Conservation (phyloP, 352 stramenopile genomes). For the Globisporangium nodosum region DNA sequence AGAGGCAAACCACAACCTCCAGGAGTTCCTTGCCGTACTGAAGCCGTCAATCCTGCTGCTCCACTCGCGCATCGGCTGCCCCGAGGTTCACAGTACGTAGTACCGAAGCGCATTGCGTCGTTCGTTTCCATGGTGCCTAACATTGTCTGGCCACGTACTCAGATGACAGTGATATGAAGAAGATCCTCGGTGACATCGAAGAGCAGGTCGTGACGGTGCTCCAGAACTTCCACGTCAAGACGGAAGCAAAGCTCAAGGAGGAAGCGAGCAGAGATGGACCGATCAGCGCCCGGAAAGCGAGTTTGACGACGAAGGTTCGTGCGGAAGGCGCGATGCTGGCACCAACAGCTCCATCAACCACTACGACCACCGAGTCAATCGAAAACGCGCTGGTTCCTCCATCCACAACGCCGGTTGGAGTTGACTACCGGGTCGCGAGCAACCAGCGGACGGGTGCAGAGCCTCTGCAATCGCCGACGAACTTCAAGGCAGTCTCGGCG, state of each 20-base stretch:
- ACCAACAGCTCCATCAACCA: not conserved
- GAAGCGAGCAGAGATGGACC: conserved; percentile 4
- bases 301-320: not conserved
- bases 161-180: conserved; percentile 70
- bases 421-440: not conserved
- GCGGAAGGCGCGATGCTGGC: not conserved
- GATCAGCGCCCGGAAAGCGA: not conserved
- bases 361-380: not conserved
- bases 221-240: conserved; percentile 64
- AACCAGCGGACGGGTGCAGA: not conserved
- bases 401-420: not conserved
- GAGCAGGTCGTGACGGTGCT: conserved; percentile 63
- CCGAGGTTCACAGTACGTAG: conserved; percentile 50
- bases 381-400: not conserved
- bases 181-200: conserved; percentile 70
- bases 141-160: not conserved
- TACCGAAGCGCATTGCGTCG: not conserved
- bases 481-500: conserved; percentile 25
- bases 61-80: conserved; percentile 66
- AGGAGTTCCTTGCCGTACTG: conserved; percentile 53
- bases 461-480: conserved; percentile 17
- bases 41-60: conserved; percentile 58
- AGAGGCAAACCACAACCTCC: conserved; percentile 60
- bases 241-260: conserved; percentile 35
- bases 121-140: not conserved